Conservation (phyloP, 345 rosid species). For the Melaleuca quinquenervia region DNA sequence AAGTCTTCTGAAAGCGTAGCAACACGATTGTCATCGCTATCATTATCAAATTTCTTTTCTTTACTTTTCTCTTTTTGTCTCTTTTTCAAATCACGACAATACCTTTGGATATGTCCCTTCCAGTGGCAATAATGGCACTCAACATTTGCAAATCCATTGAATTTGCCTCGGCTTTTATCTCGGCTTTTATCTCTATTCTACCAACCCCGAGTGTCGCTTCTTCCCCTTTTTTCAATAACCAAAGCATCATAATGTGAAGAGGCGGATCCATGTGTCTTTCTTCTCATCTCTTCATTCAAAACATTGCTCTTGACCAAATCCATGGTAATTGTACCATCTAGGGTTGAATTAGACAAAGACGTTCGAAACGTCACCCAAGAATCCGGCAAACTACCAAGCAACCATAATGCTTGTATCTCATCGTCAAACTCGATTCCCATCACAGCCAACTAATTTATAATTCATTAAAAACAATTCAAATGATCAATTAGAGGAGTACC, state of each 20-base stretch:
- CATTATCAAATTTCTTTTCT: neutral
- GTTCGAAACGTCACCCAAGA: neutral
- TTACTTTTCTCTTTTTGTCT: neutral
- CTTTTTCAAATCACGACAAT: neutral
- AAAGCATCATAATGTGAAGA: neutral
- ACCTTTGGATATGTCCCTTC: neutral
- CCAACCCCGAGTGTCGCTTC: neutral
- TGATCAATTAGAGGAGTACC: neutral
- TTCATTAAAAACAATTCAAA: neutral
- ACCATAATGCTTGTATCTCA: neutral
- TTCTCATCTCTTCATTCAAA: neutral
- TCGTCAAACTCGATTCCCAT: neutral
- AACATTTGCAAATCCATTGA: neutral
- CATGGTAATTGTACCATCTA: neutral
- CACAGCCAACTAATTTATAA: neutral
- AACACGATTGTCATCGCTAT: neutral
- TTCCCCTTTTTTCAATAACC: neutral
- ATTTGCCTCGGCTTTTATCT: neutral
- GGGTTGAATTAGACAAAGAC: neutral
- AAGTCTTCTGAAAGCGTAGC: neutral
- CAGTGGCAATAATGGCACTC: neutral
- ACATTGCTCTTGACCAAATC: neutral
- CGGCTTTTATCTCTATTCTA: neutral
- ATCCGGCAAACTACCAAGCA: neutral
- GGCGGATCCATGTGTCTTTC: neutral